phyloP scores from a whole-genome alignment of 495 filamentous ascomycete species.

The Aspergillus cavernicola region DNA sequence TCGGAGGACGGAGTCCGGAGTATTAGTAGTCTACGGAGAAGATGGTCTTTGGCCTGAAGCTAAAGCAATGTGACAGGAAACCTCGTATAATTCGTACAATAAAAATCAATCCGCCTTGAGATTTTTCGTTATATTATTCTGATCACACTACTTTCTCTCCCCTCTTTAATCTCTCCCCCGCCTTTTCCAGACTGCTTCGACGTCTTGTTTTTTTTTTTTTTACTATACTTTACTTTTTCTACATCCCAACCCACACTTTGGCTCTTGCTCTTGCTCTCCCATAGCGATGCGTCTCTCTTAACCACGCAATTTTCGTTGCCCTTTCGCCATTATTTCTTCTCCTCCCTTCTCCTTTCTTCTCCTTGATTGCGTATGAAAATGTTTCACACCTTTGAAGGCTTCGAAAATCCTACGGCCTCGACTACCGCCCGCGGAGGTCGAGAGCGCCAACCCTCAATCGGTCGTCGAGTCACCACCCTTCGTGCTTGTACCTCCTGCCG shows the following conservation, averaged over 20 bases:
- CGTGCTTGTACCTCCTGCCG: constrained; percentile 46
- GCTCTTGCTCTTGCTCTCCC: not conserved
- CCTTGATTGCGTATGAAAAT: constrained; percentile 15
- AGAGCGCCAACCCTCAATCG: constrained; percentile 36
- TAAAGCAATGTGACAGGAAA: not conserved
- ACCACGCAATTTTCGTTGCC: not conserved
- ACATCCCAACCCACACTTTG: not conserved
- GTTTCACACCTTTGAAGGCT: constrained; percentile 45
- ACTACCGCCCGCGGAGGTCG: constrained; percentile 26
- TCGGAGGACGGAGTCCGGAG: too few species aligned
- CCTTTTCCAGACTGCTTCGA: constrained; percentile 1
- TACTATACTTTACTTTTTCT: not conserved
- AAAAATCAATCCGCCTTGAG: not conserved
- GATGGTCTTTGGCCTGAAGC: too few species aligned
- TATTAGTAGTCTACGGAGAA: too few species aligned
- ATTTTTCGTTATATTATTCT: not conserved
- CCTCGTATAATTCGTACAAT: not conserved
- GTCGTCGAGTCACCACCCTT: constrained; percentile 37
- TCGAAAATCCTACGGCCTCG: constrained; percentile 31
- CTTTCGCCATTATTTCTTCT: not conserved
- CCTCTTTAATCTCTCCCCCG: constrained; percentile 4
- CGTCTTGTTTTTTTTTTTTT: not conserved
- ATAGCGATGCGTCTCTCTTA: not conserved
- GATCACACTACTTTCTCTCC: not conserved
- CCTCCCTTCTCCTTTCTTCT: not conserved